Evolutionary conservation across 805 yeast species (phyloP), one percentile per base, ranked within the genome.

Genomic region (Millerozyma acaciae): DNA sequence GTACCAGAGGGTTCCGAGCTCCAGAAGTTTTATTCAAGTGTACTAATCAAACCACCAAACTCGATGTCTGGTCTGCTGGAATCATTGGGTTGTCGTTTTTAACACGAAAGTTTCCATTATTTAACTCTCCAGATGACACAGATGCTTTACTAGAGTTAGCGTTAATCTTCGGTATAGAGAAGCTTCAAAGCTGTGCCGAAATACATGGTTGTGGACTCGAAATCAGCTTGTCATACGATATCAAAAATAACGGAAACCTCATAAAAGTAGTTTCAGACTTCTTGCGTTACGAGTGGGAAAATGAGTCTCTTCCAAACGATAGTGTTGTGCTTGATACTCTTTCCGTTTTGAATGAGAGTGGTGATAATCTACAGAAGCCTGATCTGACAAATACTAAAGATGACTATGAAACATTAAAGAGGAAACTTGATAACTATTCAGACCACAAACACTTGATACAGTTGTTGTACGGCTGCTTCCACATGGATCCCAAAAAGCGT

Each of bases 11-110:
- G 0, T 88, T 88, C 51, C 70, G 97, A 45, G 96, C 97, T 0
- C 96, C 96, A 0, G 97, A 88, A 53, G 96, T 88, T 4, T 62
- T 89, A 34, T 72, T 87, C 59, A 87, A 86, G 53, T 88, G 97
- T 57, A 75, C 84, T 1, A 78, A 84, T 38, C 97, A 88, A 61
- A 71, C 83, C 3, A 75, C 84, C 5, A 83, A 81, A 53, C 76
- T 88, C 27, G 97, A 88, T 56, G 75, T 86, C 6, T 88, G 97
- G 97, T 81, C 95, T 1, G 94, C 87, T 0, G 97, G 96, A 2
- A 87, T 88, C 8, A 84, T 89, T 40, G 70, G 90, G 20, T 64
- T 90, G 45, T 83, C 96, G 20, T 66, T 90, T 40, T 54, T 93
- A 16, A 57, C 85, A 2, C 68, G 93, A 47, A 70, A 95, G 47